Conservation (phyloP, 139 green algal genomes). For the Pseudopediastrum boryanum region DNA sequence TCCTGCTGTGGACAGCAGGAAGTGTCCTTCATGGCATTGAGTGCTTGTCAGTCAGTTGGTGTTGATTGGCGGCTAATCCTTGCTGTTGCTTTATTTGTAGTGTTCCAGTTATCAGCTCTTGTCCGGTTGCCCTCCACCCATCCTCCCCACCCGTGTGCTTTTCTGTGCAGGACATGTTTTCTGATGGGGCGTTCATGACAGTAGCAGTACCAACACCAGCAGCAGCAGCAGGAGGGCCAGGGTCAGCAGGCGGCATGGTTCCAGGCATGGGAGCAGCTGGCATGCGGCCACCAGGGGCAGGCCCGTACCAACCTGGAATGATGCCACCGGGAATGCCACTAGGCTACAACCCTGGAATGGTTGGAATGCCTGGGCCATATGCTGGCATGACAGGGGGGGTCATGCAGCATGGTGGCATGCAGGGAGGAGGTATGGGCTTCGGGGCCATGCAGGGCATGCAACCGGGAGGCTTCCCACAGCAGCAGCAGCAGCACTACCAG, state of each 20-base stretch:
- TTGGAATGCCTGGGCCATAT: background rate
- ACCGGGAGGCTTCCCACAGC: background rate
- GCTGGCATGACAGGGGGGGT: background rate
- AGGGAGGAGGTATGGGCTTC: background rate
- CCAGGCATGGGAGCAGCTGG: background rate
- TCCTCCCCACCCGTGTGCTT: no score
- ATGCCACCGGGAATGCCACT: no score
- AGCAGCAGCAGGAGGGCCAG: background rate
- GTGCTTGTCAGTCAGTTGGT: no score
- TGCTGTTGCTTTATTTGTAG: no score
- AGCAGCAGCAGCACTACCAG: slow-evolving; percentile 10
- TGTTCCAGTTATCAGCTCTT: no score
- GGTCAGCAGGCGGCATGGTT: background rate
- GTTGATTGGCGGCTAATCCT: no score
- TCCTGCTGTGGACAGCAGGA: no score
- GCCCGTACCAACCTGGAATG: no score
- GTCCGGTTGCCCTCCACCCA: no score
- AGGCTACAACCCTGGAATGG: background rate
- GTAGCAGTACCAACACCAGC: background rate
- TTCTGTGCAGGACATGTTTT: slow-evolving; percentile 24
- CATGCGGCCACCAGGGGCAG: background rate
- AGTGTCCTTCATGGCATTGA: no score
- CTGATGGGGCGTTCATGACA: background rate
- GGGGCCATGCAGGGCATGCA: background rate
- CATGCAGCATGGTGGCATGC: background rate